Evolutionary conservation across 1,139 yeast species (phyloP).

Genomic region (Suhomyces guaymorum): DNA sequence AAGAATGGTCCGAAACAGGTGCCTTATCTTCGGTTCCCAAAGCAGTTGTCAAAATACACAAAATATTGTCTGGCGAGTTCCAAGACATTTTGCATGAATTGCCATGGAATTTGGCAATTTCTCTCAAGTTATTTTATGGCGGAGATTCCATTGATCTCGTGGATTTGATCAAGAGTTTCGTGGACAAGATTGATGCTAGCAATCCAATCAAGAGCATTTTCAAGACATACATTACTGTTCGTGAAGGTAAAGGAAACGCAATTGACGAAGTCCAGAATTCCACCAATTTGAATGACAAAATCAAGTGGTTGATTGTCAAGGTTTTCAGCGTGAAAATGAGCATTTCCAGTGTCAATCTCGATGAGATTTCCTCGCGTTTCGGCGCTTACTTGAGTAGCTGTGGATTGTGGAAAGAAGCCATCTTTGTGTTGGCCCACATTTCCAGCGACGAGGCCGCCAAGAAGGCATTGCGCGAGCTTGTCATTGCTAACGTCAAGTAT

Average conservation of each 20-base stretch:
- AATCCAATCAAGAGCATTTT: conserved; percentile 18
- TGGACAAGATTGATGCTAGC: conserved; percentile 6
- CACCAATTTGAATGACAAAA: conserved; percentile 27
- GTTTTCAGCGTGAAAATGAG: conserved; percentile 28
- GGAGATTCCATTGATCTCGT: conserved; percentile 45
- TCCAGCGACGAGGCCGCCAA: conserved; percentile 43
- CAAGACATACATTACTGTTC: too few species aligned
- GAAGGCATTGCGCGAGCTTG: conserved; percentile 41
- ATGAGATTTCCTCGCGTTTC: conserved; percentile 49
- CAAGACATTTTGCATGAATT: conserved; percentile 44
- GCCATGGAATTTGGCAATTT: conserved; percentile 68
- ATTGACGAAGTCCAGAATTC: conserved; percentile 11
- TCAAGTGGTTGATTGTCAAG: conserved; percentile 59
- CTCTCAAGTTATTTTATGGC: conserved; percentile 63
- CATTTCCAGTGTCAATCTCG: conserved; percentile 19
- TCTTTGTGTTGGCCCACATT: conserved; percentile 61
- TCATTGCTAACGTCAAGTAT: conserved; percentile 48
- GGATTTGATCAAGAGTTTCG: conserved; percentile 32
- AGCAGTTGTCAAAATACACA: conserved; percentile 58
- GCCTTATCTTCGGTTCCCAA: conserved; percentile 49
- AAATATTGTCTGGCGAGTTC: conserved; percentile 62
- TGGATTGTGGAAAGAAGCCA: conserved; percentile 59
- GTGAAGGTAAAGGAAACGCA: too few species aligned
- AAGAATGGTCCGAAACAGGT: conserved; percentile 59
- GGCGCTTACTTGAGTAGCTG: conserved; percentile 52